Evolutionary conservation across 371 early-diverging fungal species (phyloP), one percentile per base, ranked within the genome.

Genomic region (Lichtheimia ornata): DNA sequence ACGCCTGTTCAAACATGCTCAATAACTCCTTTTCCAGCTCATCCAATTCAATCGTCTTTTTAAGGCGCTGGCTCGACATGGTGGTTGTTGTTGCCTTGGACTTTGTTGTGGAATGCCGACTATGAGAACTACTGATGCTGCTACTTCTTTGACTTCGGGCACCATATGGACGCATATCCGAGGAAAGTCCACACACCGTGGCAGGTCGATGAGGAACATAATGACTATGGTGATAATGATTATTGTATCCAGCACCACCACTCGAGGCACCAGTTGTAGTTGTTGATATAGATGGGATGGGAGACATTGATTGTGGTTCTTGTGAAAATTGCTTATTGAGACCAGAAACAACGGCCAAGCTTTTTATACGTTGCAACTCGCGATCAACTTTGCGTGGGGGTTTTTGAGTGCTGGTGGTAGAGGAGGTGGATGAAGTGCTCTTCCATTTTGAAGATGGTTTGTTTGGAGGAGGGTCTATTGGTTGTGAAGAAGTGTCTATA

Each of bases 291-390:
- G 71, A 64, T 6, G 62, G 49, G 1, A 56, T 50, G 17, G 64
- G 66, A 5, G 50, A 27, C 50, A 56, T 58, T 40, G 60, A 43
- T 22, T 56, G 66, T 30, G 70, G 59, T 22, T 55, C 63, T 30
- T 71, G 68, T 7, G 63, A 49, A 64, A 78, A 78, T 25, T 56
- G 54, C 50, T 68, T 72, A 24, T 73, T 76, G 5, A 73, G 53
- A 5, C 74, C 77, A 11, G 79, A 79, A 3, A 79, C 79, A 3
- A 79, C 76, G 4, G 68, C 79, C 4, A 75, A 41, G 18, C 76
- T 75, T 58, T 79, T 79, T 35, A 79, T 64, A 28, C 76, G 70
- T 18, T 79, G 69, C 4, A 79, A 64, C 45, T 79, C 79, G 35
- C 66, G 64, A 41, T 79, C 79, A 2, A 69, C 69, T 24, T 62